Evolutionary conservation across 73 alveolate genomes (phyloP).

Genomic region (Tetrahymena borealis): DNA sequence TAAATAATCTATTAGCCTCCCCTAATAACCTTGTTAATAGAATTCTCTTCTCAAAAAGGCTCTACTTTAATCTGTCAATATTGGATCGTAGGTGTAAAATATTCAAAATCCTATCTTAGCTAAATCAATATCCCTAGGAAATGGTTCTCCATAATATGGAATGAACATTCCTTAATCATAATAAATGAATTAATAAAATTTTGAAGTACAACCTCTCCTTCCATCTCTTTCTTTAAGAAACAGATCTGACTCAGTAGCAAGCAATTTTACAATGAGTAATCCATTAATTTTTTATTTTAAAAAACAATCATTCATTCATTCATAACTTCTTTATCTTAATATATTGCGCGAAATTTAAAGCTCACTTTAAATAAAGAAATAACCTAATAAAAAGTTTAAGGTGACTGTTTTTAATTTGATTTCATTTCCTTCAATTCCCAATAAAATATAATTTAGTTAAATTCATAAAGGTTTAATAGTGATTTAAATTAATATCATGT

Average conservation of each 20-base stretch:
- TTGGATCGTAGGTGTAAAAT: too few relatives aligned
- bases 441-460: too few relatives aligned
- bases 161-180: background rate
- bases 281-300: background rate
- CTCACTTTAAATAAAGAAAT: too few relatives aligned
- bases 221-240: background rate
- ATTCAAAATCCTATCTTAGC: background rate
- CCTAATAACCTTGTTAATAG: background rate
- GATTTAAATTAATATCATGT: too few relatives aligned
- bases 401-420: too few relatives aligned
- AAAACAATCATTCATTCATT: background rate
- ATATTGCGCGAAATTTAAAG: too few relatives aligned
- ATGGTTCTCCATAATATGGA: background rate
- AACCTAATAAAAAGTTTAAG: too few relatives aligned
- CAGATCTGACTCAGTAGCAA: background rate
- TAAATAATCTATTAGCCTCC: background rate
- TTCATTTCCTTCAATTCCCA: too few relatives aligned
- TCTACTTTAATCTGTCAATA: too few relatives aligned
- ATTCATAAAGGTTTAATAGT: too few relatives aligned
- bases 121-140: background rate
- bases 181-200: background rate
- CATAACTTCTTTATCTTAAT: background rate
- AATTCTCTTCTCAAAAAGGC: too few relatives aligned
- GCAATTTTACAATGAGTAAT: background rate
- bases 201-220: background rate